Conservation (phyloP, 495 filamentous ascomycete genomes). For the Hypoxylon lienhwacheense region DNA sequence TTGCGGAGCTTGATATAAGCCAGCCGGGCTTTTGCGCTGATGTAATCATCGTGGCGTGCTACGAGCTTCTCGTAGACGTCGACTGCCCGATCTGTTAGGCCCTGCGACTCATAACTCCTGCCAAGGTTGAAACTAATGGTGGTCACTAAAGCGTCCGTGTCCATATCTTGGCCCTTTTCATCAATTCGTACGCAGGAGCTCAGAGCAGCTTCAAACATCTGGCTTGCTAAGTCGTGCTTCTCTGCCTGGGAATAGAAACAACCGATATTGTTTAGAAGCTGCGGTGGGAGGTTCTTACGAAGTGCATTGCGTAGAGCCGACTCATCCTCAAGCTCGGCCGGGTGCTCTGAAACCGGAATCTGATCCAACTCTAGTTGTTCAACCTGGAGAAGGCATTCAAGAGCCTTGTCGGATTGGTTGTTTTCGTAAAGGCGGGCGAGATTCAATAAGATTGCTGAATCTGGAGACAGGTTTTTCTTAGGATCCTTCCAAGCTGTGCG, state of each 20-base stretch:
- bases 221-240: constrained; percentile 75
- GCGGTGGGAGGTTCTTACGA: constrained; percentile 77
- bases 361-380: constrained; percentile 82
- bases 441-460: constrained; percentile 88
- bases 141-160: constrained; percentile 86
- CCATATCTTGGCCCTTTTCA: constrained; percentile 66
- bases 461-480: constrained; percentile 75
- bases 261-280: constrained; percentile 94
- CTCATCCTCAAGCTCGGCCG: constrained; percentile 62
- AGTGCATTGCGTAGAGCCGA: constrained; percentile 60
- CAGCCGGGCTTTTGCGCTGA: constrained; percentile 81
- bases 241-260: constrained; percentile 90
- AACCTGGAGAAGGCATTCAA: constrained; percentile 86
- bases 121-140: constrained; percentile 95
- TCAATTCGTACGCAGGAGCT: constrained; percentile 78
- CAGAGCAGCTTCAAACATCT: constrained; percentile 84
- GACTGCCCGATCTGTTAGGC: constrained; percentile 77
- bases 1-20: constrained; percentile 89
- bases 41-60: constrained; percentile 83
- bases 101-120: constrained; percentile 89
- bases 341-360: constrained; percentile 66
- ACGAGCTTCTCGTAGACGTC: constrained; percentile 84
- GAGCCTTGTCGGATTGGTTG: constrained; percentile 82
- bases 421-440: constrained; percentile 87
- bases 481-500: constrained; percentile 87